Evolutionary conservation across 2,329 filamentous ascomycete species (phyloP).

Genomic region (Aureobasidium mangrovei): DNA sequence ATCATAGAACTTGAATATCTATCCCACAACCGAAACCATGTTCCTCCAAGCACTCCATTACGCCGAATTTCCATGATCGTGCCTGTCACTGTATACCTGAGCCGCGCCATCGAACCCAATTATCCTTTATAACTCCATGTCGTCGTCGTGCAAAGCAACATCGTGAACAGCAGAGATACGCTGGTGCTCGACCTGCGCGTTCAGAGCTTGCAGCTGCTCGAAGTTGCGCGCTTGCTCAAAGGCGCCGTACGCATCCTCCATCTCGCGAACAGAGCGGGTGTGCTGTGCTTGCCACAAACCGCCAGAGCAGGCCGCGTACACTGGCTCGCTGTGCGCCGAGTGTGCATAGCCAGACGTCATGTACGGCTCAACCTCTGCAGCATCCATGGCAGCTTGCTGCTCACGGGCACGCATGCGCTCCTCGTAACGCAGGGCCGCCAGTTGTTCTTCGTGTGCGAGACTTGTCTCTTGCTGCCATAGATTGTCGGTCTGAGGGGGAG

Average conservation of each 20-base stretch:
- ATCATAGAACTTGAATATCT: too few relatives aligned
- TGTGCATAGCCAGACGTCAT: neutral
- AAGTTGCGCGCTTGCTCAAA: constrained; percentile 46
- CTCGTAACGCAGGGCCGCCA: constrained; percentile 53
- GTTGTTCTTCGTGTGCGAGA: constrained; percentile 45
- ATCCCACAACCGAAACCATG: too few relatives aligned
- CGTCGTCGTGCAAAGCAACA: neutral
- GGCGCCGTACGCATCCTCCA: constrained; percentile 62
- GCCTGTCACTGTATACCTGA: neutral
- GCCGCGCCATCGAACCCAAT: neutral
- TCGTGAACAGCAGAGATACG: neutral
- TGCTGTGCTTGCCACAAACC: constrained; percentile 9
- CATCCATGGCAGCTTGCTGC: neutral
- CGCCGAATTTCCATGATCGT: too few relatives aligned
- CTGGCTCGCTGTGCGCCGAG: constrained; percentile 6
- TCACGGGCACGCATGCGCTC: constrained; percentile 25
- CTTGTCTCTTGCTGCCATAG: constrained; percentile 36
- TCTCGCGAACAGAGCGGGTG: constrained; percentile 28
- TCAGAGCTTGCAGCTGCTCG: constrained; percentile 43
- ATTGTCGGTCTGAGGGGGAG: constrained; percentile 52
- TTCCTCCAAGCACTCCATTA: too few relatives aligned
- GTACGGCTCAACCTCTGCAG: constrained; percentile 8
- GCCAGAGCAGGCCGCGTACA: constrained; percentile 11
- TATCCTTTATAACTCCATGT: constrained; percentile 13
- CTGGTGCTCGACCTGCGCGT: constrained; percentile 12